Percentiles rank a stretch among this genome's conserved stretches.
phyloP scores from a whole-genome alignment of 1,139 yeast species.

The Debaryomyces subglobosus region DNA sequence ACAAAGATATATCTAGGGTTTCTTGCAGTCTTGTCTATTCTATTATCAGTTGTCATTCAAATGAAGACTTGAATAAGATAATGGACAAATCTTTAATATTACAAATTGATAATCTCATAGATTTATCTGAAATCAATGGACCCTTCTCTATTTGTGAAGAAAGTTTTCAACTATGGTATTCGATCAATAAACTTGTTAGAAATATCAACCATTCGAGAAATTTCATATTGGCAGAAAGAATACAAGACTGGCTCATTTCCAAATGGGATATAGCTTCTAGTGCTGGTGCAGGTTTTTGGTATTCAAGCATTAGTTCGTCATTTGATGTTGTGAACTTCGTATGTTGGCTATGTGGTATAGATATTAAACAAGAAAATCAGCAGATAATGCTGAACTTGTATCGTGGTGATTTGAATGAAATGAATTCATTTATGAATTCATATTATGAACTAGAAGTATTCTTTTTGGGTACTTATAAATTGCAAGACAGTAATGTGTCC shows the following conservation, averaged over 20 bases:
- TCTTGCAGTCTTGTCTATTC: slow-evolving; percentile 26
- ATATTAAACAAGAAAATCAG: not conserved
- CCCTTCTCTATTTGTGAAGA: slow-evolving; percentile 51
- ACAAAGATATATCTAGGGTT: slow-evolving; percentile 20
- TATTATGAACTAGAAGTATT: slow-evolving; percentile 10
- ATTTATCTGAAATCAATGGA: slow-evolving; percentile 60
- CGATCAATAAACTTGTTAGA: slow-evolving; percentile 39
- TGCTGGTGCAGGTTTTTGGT: not conserved
- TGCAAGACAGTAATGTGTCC: not conserved
- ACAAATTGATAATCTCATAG: slow-evolving; percentile 52
- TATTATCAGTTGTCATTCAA: slow-evolving; percentile 17
- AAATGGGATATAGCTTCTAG: slow-evolving; percentile 34
- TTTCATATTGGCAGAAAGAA: slow-evolving; percentile 21
- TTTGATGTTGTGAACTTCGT: slow-evolving; percentile 24
- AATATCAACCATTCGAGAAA: slow-evolving; percentile 28
- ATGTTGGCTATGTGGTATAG: slow-evolving; percentile 44
- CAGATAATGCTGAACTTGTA: not conserved
- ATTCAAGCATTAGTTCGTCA: not conserved
- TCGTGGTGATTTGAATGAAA: slow-evolving; percentile 11
- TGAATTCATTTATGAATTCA: slow-evolving; percentile 7
- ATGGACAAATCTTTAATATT: slow-evolving; percentile 43
- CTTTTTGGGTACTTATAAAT: not conserved
- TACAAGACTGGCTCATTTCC: slow-evolving; percentile 51
- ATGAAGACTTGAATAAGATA: slow-evolving; percentile 17
- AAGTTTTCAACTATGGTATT: slow-evolving; percentile 58